These are phyloP conservation scores for Eucalyptus cloeziana DNA, from an alignment of 345 rosid species.

Conservation along the genomic window DNA sequence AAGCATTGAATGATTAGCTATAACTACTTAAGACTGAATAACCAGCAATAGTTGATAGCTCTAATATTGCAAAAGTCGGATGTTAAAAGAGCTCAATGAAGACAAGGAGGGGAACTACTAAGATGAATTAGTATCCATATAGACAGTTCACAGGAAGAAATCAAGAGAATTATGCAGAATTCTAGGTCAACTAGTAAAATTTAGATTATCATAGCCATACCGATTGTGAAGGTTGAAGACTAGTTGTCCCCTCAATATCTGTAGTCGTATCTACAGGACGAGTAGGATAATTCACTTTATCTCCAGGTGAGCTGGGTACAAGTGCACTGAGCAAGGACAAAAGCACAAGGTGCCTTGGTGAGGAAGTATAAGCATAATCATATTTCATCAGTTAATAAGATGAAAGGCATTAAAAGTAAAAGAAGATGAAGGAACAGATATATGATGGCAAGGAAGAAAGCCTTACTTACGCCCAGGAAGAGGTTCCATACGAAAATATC, in stretches of 20 bases:
- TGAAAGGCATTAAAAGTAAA: not conserved
- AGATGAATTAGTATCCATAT: not conserved
- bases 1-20: not conserved
- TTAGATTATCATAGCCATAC: not conserved
- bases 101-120: not conserved
- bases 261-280: conserved; percentile 89
- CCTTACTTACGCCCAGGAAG: conserved; percentile 65
- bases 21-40: not conserved
- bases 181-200: not conserved
- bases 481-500: conserved; percentile 60
- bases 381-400: not conserved
- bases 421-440: not conserved
- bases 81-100: not conserved
- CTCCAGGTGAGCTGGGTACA: conserved; percentile 70
- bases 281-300: conserved; percentile 74
- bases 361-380: not conserved
- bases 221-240: conserved; percentile 74
- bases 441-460: not conserved
- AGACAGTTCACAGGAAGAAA: not conserved
- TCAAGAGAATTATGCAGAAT: not conserved
- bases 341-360: not conserved
- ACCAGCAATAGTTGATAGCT: not conserved
- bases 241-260: conserved; percentile 91
- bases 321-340: conserved; percentile 26
- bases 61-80: not conserved